Evolutionary conservation across 148 eudicot species (phyloP).

Genomic region (Rhododendron mucronatum): DNA sequence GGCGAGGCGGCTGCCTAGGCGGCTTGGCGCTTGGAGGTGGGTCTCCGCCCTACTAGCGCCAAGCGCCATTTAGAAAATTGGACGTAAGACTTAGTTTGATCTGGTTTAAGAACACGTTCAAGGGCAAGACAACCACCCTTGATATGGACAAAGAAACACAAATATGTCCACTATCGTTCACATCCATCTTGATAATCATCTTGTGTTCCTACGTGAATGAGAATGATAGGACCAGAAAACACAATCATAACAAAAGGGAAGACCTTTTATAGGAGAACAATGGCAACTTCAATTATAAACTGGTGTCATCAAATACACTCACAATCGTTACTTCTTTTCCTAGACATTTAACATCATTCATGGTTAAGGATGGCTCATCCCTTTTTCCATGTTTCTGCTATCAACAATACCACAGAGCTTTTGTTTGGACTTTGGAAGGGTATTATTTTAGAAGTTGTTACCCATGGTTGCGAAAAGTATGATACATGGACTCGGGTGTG

Average conservation of each 20-base stretch:
- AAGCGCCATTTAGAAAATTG: no score
- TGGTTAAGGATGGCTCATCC: not conserved
- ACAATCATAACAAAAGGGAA: not conserved
- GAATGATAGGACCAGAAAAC: not conserved
- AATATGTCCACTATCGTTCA: not conserved
- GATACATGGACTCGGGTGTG: no score
- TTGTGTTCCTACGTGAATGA: not conserved
- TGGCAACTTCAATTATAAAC: not conserved
- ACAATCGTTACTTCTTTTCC: not conserved
- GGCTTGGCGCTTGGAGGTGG: no score
- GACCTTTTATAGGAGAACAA: not conserved
- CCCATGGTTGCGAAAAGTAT: not conserved
- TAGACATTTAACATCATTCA: not conserved
- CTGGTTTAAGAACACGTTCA: not conserved
- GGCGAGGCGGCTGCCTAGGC: no score
- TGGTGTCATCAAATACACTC: not conserved
- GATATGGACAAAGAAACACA: not conserved
- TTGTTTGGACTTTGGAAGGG: not conserved
- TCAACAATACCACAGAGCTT: not conserved
- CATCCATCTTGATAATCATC: not conserved
- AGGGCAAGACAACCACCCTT: not conserved
- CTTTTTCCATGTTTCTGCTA: not conserved
- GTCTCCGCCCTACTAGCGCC: no score
- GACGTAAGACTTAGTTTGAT: not conserved
- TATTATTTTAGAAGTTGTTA: not conserved